Evolutionary conservation across 768 basidiomycete genomes (phyloP), one percentile per base, ranked within the genome.

Genomic region (Mycena latifolia): DNA sequence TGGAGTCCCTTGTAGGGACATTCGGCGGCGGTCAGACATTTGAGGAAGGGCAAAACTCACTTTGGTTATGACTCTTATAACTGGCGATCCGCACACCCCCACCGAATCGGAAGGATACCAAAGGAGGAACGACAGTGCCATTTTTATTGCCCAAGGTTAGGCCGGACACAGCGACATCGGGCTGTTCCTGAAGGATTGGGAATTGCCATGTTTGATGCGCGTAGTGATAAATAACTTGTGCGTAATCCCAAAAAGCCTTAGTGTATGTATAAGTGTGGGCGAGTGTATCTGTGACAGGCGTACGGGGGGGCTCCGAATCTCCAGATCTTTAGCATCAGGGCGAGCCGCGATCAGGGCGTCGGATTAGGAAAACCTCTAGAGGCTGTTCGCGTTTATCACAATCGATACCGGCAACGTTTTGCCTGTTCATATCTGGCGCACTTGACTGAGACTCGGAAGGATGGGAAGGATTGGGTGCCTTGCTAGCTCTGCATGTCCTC

Each of bases 11-110:
- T 83, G 78, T 55, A 75, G 67, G 61, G 69, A 70, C 62, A 62
- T 64, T 39, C 66, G 75, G 67, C 74, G 74, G 58, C 74, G 69
- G 69, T 78, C 72, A 54, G 74, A 65, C 77, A 79, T 78, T n/a
- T 64, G 72, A 65, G 62, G 66, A 53, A 25, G 22, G 48, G 55
- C 43, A 18, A 55, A 43, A 57, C 54, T 58, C 54, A 61, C 54
- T 47, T 29, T 64, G 63, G 58, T n/a, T 55, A 71, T 72, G 48
- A 43, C 70, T 55, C 55, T 66, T 66, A 73, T 70, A 74, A 74
- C 72, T 67, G 64, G 64, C 48, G 72, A 71, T 70, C 66, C 59
- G 46, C 56, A 22, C 41, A 10, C 39, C 31, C 12, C 8, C 41
- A 69, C 59, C 65, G 25, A 60, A 71, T 54, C 54, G 65, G 62